These are phyloP conservation scores for Phialocephala subalpina DNA, from an alignment of 2,329 filamentous ascomycete species.

Conservation along the genomic window DNA sequence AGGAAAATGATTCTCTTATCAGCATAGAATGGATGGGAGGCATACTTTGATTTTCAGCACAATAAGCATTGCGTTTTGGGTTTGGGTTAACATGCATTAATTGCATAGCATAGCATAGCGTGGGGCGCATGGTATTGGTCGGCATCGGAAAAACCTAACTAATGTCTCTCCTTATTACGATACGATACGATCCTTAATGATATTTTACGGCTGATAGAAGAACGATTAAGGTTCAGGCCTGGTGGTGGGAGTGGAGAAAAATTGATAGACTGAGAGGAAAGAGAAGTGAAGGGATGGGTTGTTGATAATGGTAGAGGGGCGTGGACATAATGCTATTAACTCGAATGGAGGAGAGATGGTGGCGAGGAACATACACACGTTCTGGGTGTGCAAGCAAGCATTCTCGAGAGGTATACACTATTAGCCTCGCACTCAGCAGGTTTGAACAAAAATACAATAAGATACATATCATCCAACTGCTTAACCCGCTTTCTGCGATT, in stretches of 20 bases:
- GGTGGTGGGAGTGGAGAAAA: background rate
- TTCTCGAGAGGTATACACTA: background rate
- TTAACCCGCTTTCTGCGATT: too few relatives aligned
- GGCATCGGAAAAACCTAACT: constrained; percentile 33
- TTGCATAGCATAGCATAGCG: constrained; percentile 35
- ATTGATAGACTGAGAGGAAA: background rate
- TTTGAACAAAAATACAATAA: too few relatives aligned
- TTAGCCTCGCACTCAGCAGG: too few relatives aligned
- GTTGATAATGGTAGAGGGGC: background rate
- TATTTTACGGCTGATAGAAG: constrained; percentile 14
- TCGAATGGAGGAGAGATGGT: background rate
- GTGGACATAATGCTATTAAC: too few relatives aligned
- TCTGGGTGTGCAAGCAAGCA: background rate
- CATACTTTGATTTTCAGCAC: constrained; percentile 22
- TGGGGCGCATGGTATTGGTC: constrained; percentile 20
- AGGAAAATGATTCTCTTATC: background rate
- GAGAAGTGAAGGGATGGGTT: too few relatives aligned
- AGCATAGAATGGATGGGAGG: constrained; percentile 16
- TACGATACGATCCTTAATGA: constrained; percentile 11
- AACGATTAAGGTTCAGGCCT: background rate
- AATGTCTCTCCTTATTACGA: constrained; percentile 39
- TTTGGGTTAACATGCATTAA: constrained; percentile 10
- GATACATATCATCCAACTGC: too few relatives aligned
- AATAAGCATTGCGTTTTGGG: constrained; percentile 15
- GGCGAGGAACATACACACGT: background rate